phyloP scores from a whole-genome alignment of 306 rosid genomes.

The Delonix regia region DNA sequence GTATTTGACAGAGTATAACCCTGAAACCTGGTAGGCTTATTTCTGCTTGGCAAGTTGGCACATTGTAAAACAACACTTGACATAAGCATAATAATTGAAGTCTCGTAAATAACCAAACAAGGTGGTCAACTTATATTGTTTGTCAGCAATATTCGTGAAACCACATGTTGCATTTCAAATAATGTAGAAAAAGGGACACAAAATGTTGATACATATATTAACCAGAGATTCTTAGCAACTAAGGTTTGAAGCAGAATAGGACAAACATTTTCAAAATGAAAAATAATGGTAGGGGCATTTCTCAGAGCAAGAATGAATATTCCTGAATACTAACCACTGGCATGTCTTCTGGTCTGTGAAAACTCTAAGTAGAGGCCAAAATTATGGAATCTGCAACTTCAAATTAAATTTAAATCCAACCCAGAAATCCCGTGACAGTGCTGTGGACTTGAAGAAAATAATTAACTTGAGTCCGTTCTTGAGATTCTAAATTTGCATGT shows the following conservation, averaged over 20 bases:
- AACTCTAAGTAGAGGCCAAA: slow-evolving; percentile 31
- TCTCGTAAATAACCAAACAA: not conserved
- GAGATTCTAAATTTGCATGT: slow-evolving; percentile 33
- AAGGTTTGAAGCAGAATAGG: not conserved
- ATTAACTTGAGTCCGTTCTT: slow-evolving; percentile 20
- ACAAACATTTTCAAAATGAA: slow-evolving; percentile 1
- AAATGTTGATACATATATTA: not conserved
- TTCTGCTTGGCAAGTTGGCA: slow-evolving; percentile 32
- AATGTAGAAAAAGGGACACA: slow-evolving; percentile 12
- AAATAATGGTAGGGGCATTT: slow-evolving; percentile 7
- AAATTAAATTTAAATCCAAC: slow-evolving; percentile 30
- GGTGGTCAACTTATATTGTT: slow-evolving; percentile 41
- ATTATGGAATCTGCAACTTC: slow-evolving; percentile 19
- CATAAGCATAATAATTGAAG: slow-evolving; percentile 6
- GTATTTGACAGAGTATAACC: not conserved
- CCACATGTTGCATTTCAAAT: slow-evolving; percentile 10
- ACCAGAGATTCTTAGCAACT: slow-evolving; percentile 27
- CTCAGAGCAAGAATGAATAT: slow-evolving; percentile 38
- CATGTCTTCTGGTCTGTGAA: slow-evolving; percentile 19
- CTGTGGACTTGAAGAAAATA: slow-evolving; percentile 11
- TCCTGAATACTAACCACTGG: not conserved
- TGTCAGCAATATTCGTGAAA: not conserved
- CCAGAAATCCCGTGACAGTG: slow-evolving; percentile 36
- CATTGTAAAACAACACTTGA: slow-evolving; percentile 9
- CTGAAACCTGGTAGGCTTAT: not conserved